Conservation (phyloP, 1,139 yeast species). For the Groenewaldozyma auringiensis region DNA sequence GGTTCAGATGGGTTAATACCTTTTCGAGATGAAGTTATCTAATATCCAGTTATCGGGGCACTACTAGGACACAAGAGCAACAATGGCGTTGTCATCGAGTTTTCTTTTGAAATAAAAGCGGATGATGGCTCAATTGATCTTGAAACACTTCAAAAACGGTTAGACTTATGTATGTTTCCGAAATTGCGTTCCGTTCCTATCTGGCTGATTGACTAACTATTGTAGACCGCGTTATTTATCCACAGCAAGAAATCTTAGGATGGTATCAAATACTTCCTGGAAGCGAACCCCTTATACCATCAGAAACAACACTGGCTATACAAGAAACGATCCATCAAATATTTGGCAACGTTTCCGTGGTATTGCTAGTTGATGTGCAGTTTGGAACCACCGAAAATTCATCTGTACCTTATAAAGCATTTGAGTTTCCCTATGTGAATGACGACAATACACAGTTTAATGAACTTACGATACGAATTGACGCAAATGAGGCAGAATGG, state of each 20-base stretch:
- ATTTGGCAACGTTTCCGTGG: neutral
- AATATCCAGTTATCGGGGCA: constrained; percentile 26
- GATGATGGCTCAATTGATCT: constrained; percentile 19
- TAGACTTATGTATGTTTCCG: constrained; percentile 22
- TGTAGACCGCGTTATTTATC: constrained; percentile 26
- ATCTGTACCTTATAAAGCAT: constrained; percentile 27
- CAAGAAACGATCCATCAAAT: neutral
- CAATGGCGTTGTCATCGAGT: constrained; percentile 25
- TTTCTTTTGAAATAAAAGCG: constrained; percentile 27
- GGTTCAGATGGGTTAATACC: too few species aligned
- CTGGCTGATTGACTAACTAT: neutral
- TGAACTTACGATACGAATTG: constrained; percentile 21
- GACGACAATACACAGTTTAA: constrained; percentile 17
- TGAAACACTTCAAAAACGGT: constrained; percentile 19
- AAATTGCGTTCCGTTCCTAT: neutral
- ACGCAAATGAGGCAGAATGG: constrained; percentile 31
- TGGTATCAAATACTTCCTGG: constrained; percentile 24
- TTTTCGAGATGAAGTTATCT: too few species aligned
- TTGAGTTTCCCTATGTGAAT: constrained; percentile 18
- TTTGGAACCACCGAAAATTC: constrained; percentile 7
- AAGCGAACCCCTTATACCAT: constrained; percentile 14
- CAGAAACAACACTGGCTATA: constrained; percentile 1
- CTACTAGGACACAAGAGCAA: constrained; percentile 28
- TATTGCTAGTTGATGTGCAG: neutral
- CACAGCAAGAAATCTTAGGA: constrained; percentile 28